Base-by-base conservation (phyloP, 176 grass and related monocot species). In the Oryza australiensis region DNA sequence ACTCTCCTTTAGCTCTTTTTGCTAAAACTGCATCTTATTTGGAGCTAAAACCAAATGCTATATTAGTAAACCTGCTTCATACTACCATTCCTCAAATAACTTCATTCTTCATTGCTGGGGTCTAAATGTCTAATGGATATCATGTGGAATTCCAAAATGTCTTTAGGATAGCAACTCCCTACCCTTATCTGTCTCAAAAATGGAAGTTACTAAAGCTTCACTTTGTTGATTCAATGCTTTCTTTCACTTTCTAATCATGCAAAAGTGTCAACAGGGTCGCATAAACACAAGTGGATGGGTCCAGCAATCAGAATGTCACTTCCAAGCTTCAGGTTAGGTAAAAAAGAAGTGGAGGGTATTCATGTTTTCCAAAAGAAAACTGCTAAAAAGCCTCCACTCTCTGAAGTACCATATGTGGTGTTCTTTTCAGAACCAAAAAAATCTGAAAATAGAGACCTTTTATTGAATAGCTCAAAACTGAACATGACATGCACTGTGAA, bases 231-330 rank as follows among this genome's bases (percentile, higher is more conserved):
- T 55, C 75, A 75, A 30, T 65, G 53, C 13, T 87, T 66, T 82
- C 26, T 76, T 86, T 72, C 43, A 70, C 76, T 76, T 87, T 45
- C 73, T 82, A 48, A 80, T 80, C 34, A 87, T 81, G 71, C 67
- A 68, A 62, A 75, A 53, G 12, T 80, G 79, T 29, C 79, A 80
- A 60, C 80, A 87, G 84, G 84, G 75, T 82, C 76, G 67, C 73
- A 79, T 82, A 93, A 74, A 33, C 68, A 86, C 51, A 91, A 70
- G 57, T 84, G 93, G 91, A 86, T 84, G 72, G 85, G 91, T 69
- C 93, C 93, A 51, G 63, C 82, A 71, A 95, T 99, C 87, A 95
- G 73, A 84, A 99, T 99, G 80, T 99, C 96, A 64, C 89, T 99
- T 78, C 96, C 96, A 34, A 99, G 93, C 69, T 99, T 99, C 91